Evolutionary conservation across 768 basidiomycete genomes (phyloP), one percentile per base, ranked within the genome.

Genomic region (Xerocomellus chrysenteron): DNA sequence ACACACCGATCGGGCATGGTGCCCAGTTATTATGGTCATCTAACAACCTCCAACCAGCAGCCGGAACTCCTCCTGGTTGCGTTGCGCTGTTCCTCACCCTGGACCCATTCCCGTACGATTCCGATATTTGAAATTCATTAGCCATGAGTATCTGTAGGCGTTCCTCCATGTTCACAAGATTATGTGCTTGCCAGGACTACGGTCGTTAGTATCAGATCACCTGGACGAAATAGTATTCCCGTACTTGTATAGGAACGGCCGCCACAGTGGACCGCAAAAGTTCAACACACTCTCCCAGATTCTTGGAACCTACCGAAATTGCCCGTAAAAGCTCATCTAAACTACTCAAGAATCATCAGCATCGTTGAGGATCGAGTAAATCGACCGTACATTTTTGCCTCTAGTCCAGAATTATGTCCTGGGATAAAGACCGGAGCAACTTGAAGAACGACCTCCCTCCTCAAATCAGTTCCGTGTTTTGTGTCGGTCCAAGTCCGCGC

Each of bases 1-100:
- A 80, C 48, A 88, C 76, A 10, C 90, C 90, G 44, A 92, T 85
- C 6, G 90, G 88, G 64, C 82, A 85, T 3, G 84, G 78, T 58
- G 73, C 77, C 90, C 90, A 90, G 37, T 70, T 68, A 16, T 72
- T 73, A 17, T 60, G 70, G 21, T 67, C 67, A 30, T 76, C 72
- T 13, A 85, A 71, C 41, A 76, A 52, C 48, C 74, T 75, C 88
- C 90, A 91, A 21, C 87, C 89, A 35, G 28, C 8, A 47, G 54
- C 52, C 26, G 50, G 33, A 50, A 41, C 50, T 12, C 48, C 52
- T 6, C 40, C 56, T 32, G 56, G 13, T 17, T 26, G 50, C 16
- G 26, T 14, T 32, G 39, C 32, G 7, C 8, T 21, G 16, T 37
- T 45, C 32, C 3, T 43, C 43, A n/a, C n/a, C 30, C 30, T 4